Evolutionary conservation across 805 yeast species (phyloP), one percentile per base, ranked within the genome.

Genomic region (Torulaspora microellipsoides): DNA sequence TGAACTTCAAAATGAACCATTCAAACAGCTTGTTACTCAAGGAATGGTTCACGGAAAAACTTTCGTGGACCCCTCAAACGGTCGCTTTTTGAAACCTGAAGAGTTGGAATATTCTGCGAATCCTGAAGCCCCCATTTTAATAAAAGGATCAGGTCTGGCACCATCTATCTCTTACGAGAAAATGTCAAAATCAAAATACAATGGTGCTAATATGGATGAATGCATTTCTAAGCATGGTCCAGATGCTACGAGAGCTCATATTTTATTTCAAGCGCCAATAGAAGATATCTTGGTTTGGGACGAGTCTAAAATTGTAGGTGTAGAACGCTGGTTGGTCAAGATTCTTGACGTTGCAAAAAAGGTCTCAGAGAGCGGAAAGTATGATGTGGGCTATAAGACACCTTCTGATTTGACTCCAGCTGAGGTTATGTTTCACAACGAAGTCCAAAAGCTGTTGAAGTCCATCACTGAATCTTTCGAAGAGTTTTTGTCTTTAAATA

Each of bases 41-140:
- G 99, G 99, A 13, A 93, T 93, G 99, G 99, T 93, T 3, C 96
- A 91, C 48, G 98, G 97, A 2, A 80, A 78, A 57, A 93, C 99
- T 0, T 85, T 62, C 53, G 69, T 71, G 7, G 83, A 90, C 51
- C 93, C 96, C 3, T 65, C 62, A 0, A 82, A 75, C 27, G 93
- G 91, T 0, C 67, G 81, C 44, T 91, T 84, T 61, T 68, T 93
- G 51, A 86, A 80, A 54, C 91, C 95, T 0, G 80, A 82, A 1
- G 97, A 93, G 54, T 60, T 86, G 10, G 81, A 76, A 31, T 32
- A 62, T 3, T 43, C 68, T 0, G 20, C 42, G 6, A 67, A 70
- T 40, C 64, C 73, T 0, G 54, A 51, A 0, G 62, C 61, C 2
- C 82, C 83, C 2, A 36, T 40, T 2, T 52, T 63, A 3, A 70